phyloP scores from a whole-genome alignment of 1,139 yeast species.

The Yamadazyma friedrichii region DNA sequence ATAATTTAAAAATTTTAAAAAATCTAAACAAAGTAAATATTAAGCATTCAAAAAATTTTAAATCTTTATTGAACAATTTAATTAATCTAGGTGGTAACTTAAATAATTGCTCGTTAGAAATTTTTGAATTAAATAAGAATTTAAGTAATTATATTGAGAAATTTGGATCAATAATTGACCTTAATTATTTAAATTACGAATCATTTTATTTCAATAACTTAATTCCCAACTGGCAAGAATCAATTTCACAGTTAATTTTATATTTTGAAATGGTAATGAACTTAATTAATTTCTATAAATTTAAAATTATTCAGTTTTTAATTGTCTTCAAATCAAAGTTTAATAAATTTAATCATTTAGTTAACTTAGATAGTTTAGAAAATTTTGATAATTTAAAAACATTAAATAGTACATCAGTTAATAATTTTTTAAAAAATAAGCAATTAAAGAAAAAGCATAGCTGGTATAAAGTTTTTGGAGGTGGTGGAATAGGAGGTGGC shows the following conservation, averaged over 20 bases:
- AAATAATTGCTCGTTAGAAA: constrained; percentile 46
- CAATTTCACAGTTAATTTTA: constrained; percentile 41
- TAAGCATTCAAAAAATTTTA: constrained; percentile 22
- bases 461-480: constrained; percentile 51
- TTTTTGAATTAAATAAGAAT: constrained; percentile 27
- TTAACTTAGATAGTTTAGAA: constrained; percentile 20
- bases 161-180: constrained; percentile 47
- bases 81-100: constrained; percentile 49
- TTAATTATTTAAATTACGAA: constrained; percentile 41
- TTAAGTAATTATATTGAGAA: constrained; percentile 39
- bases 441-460: constrained; percentile 27
- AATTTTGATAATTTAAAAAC: constrained; percentile 29
- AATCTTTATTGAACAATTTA: constrained; percentile 32
- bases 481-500: constrained; percentile 13
- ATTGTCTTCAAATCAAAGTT: constrained; percentile 41
- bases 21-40: constrained; percentile 36
- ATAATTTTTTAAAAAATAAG: constrained; percentile 32
- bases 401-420: constrained; percentile 42
- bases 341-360: constrained; percentile 39
- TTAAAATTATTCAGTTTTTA: constrained; percentile 44
- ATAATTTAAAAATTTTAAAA: constrained; percentile 30
- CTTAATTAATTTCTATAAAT: constrained; percentile 44
- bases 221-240: constrained; percentile 49
- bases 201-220: constrained; percentile 33
- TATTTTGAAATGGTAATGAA: constrained; percentile 39